Conservation (phyloP, 73 alveolate genomes). For the Breviolum minutum region DNA sequence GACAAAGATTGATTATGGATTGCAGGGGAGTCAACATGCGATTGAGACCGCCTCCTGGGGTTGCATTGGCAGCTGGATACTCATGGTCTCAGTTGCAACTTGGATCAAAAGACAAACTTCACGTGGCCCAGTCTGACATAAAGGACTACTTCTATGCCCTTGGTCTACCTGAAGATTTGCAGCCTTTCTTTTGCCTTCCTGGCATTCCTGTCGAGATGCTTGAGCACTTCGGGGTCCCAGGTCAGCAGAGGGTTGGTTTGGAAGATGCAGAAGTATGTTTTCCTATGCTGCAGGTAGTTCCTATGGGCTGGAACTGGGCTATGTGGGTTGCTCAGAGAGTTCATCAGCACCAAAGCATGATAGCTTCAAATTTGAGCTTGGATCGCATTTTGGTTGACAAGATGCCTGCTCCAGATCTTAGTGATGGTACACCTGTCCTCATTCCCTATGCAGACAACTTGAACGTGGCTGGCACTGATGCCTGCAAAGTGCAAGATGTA, state of each 20-base stretch:
- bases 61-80: background rate
- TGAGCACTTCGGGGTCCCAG: background rate
- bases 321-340: background rate
- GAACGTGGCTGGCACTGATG: background rate
- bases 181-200: background rate
- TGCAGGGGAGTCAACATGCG: background rate
- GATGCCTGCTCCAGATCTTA: conserved; percentile 16
- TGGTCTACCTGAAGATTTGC: background rate
- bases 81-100: background rate
- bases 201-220: background rate
- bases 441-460: background rate
- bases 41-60: background rate
- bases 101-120: background rate
- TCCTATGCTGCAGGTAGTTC: background rate
- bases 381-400: background rate
- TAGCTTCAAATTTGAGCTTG: background rate
- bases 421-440: background rate
- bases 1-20: conserved; percentile 13
- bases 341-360: background rate
- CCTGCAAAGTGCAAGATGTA: background rate
- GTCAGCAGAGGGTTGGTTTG: background rate
- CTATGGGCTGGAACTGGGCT: conserved; percentile 21
- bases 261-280: background rate
- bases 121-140: background rate
- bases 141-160: background rate